These are phyloP conservation scores for Fusarium agapanthi DNA, from an alignment of 2,329 filamentous ascomycete genomes.

Conservation along the genomic window DNA sequence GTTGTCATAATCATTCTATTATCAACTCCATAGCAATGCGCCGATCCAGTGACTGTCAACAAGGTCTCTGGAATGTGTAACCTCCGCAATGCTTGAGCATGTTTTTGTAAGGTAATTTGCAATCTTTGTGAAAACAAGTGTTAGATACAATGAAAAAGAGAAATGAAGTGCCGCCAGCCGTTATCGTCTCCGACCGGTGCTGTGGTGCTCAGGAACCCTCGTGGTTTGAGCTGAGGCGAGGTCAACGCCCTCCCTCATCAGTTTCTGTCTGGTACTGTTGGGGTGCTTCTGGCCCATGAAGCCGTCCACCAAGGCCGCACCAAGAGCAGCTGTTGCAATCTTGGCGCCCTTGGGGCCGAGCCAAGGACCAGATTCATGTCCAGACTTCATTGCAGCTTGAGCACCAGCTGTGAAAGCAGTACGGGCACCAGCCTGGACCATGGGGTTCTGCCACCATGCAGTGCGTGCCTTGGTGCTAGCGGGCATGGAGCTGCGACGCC, in stretches of 20 bases:
- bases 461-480: conserved; percentile 36
- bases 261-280: conserved; percentile 36
- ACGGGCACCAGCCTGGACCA: conserved; percentile 53
- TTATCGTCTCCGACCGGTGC: background rate
- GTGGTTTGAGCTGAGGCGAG: conserved; percentile 31
- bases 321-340: conserved; percentile 58
- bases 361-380: conserved; percentile 57
- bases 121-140: background rate
- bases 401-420: conserved; percentile 59
- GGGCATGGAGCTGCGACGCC: conserved; percentile 48
- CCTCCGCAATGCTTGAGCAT: background rate
- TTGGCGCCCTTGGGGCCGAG: conserved; percentile 59
- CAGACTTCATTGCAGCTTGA: conserved; percentile 57
- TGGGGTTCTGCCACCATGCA: conserved; percentile 51
- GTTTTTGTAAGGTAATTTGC: background rate
- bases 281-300: conserved; percentile 51
- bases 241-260: conserved; percentile 41
- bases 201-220: background rate
- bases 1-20: background rate
- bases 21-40: background rate
- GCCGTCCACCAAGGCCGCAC: conserved; percentile 59
- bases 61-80: background rate
- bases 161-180: background rate
- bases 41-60: background rate
- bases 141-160: background rate